phyloP scores from a whole-genome alignment of 2,329 filamentous ascomycete genomes.

The Aspergillus carbonarius region DNA sequence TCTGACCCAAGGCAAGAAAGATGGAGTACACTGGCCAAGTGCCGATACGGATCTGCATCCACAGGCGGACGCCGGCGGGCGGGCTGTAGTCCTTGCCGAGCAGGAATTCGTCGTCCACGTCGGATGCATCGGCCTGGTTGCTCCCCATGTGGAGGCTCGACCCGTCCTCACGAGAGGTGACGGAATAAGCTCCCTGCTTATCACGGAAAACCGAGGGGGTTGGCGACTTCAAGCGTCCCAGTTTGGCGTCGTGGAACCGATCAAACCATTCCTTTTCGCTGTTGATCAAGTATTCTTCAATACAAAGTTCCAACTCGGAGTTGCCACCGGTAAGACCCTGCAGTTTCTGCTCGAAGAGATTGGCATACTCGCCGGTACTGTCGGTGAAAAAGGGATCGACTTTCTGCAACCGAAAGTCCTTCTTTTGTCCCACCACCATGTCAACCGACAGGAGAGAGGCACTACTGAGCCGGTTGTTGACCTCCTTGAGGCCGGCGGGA shows the following conservation, averaged over 20 bases:
- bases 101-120: slow-evolving; percentile 53
- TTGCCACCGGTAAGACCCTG: slow-evolving; percentile 55
- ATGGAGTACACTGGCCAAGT: slow-evolving; percentile 64
- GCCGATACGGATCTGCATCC: slow-evolving; percentile 55
- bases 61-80: slow-evolving; percentile 55
- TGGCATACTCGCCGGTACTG: slow-evolving; percentile 59
- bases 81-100: slow-evolving; percentile 56
- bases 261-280: slow-evolving; percentile 67
- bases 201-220: slow-evolving; percentile 29
- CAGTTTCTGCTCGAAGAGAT: slow-evolving; percentile 57
- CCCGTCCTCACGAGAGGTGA: slow-evolving; percentile 41
- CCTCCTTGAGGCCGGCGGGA: slow-evolving; percentile 16
- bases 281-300: slow-evolving; percentile 63
- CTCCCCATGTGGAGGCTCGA: slow-evolving; percentile 29
- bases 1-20: slow-evolving; percentile 60
- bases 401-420: slow-evolving; percentile 61
- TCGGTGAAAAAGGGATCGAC: slow-evolving; percentile 68
- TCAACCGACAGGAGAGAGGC: slow-evolving; percentile 54
- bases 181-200: slow-evolving; percentile 34
- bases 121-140: slow-evolving; percentile 24
- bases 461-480: slow-evolving; percentile 33
- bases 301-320: slow-evolving; percentile 59
- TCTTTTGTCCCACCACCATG: slow-evolving; percentile 58
- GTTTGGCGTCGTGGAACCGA: slow-evolving; percentile 56
- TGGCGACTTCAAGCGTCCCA: slow-evolving; percentile 49